phyloP scores from a whole-genome alignment of 2,329 filamentous ascomycete species.

The Penicillium brevicompactum region DNA sequence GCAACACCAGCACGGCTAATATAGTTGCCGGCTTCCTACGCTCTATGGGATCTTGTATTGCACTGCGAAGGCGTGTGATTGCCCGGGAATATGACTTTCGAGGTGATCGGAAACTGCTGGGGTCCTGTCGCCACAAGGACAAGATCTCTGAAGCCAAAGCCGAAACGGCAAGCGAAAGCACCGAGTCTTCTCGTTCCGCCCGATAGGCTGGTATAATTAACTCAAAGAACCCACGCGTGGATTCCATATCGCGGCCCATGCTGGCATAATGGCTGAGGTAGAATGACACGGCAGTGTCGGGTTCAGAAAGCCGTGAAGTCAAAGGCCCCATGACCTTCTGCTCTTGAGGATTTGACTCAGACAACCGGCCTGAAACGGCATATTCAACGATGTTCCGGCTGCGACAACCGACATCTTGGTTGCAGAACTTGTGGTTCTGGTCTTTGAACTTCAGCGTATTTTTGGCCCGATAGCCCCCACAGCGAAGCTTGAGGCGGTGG shows the following conservation, averaged over 20 bases:
- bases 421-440: too few relatives aligned
- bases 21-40: constrained; percentile 3
- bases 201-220: neutral
- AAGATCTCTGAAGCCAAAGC: neutral
- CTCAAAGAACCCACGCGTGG: constrained; percentile 19
- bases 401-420: too few relatives aligned
- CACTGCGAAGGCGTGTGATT: neutral
- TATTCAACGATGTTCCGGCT: too few relatives aligned
- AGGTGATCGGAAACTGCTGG: neutral
- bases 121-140: neutral
- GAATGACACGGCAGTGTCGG: constrained; percentile 7
- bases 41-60: neutral
- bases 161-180: neutral
- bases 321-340: too few relatives aligned
- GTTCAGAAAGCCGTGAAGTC: neutral
- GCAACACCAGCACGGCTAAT: constrained; percentile 18
- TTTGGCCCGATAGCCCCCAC: too few relatives aligned
- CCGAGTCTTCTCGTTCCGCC: neutral
- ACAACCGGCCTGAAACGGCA: too few relatives aligned
- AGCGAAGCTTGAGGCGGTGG: too few relatives aligned
- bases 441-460: too few relatives aligned
- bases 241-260: constrained; percentile 11
- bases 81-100: neutral
- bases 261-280: constrained; percentile 3
- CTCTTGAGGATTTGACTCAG: too few relatives aligned